Base-by-base conservation (phyloP, 208 protist species). In the Leishmania gerbilli region DNA sequence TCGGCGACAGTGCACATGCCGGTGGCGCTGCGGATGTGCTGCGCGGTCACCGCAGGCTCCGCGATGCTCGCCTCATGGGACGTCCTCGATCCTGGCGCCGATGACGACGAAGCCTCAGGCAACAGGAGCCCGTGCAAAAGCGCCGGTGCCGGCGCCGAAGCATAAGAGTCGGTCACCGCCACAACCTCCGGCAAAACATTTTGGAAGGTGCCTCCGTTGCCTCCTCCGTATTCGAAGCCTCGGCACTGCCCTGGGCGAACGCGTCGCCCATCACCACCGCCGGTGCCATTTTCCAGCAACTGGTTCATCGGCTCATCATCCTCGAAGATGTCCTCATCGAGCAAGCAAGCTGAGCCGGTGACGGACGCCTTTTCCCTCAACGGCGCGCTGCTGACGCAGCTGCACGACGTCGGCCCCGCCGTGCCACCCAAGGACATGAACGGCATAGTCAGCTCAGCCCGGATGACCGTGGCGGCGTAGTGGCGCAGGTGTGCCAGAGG, bases 401-500 rank as follows among this genome's bases (percentile, higher is more conserved):
- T 49, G 27, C 24, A 13, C 68, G 11, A 3, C 21, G 21, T 72
- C 3, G 6, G 40, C 11, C 68, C 68, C 24, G 42, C 40, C 42
- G 24, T 42, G 68, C 68, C 68, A n/a, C 42, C 37, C 13, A 31
- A 15, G 3, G 69, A 37, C 31, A 37, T 58, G 19, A 58, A 47
- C 2, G 76, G 11, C 2, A 62, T 45, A 2, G 82, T 74, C 24
- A 88, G 27, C 31, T 88, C 78, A 1, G 76, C 60, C 2, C 80
- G 84, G 49, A 88, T 84, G 4, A 74, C 79, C 56, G 79, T 81
- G 11, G 82, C 79, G 47, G 82, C 79, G 64, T 79, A 88, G 62
- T 69, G 62, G 45, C 84, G 76, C 24, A 91, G 80, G 34, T 77
- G 75, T 19, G 74, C 67, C 37, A 91, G 79, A 62, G 88, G 88